Percentiles rank a stretch among this genome's conserved stretches.
phyloP scores from a whole-genome alignment of 192 early-diverging fungal species.

The Podila horticola region DNA sequence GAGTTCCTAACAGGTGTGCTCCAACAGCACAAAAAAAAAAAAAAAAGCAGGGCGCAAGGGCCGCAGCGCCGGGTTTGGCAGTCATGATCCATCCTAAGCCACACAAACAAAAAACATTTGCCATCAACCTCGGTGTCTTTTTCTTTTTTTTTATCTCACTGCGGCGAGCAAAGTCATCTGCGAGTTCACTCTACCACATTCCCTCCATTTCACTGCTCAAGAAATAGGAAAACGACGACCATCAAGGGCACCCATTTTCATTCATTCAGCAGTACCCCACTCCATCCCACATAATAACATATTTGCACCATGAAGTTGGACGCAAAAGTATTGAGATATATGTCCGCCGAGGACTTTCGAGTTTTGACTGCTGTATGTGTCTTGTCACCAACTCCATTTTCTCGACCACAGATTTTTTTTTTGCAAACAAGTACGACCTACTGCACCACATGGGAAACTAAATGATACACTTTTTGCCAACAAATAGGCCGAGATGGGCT shows the following conservation, averaged over 20 bases:
- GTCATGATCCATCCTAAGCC: conserved; percentile 14
- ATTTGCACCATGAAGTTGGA: conserved; percentile 90
- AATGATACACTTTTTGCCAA: not conserved
- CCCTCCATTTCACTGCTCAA: too few species aligned
- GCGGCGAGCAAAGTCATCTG: not conserved
- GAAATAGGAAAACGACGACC: too few species aligned
- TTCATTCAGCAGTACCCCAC: not conserved
- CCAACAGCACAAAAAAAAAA: too few species aligned
- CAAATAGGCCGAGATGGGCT: conserved; percentile 90
- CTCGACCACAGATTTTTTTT: not conserved
- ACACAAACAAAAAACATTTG: conserved; percentile 14
- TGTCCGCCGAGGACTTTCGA: conserved; percentile 93
- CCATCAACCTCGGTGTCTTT: conserved; percentile 13
- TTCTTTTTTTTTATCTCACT: conserved; percentile 32
- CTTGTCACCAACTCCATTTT: not conserved
- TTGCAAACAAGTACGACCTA: not conserved
- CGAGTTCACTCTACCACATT: too few species aligned
- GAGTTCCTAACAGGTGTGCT: not conserved
- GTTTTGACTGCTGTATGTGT: conserved; percentile 88
- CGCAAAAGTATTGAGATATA: conserved; percentile 93
- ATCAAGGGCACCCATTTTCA: not conserved
- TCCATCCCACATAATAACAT: not conserved
- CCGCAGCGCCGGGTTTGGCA: not conserved
- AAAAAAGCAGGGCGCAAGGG: not conserved
- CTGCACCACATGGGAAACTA: not conserved